phyloP scores from a whole-genome alignment of 768 basidiomycete genomes.

The Suillus hirtellus region DNA sequence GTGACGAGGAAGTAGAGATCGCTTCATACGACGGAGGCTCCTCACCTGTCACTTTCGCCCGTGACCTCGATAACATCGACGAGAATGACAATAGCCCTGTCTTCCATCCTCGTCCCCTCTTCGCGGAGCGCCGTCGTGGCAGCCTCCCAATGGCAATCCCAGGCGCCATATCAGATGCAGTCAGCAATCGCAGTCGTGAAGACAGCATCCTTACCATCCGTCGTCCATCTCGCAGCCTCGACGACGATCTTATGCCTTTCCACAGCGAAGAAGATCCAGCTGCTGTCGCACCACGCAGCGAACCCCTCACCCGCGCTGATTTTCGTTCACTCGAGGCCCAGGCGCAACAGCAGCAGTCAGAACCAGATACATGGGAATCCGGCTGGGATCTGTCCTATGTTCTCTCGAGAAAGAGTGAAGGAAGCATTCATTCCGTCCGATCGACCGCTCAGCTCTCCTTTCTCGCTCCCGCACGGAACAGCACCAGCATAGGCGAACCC shows the following conservation, averaged over 20 bases:
- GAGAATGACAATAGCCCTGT: constrained; percentile 28
- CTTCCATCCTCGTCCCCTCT: constrained; percentile 18
- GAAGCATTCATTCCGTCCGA: constrained; percentile 33
- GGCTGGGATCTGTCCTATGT: constrained; percentile 51
- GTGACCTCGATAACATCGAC: constrained; percentile 33
- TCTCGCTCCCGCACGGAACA: constrained; percentile 19
- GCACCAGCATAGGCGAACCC: constrained; percentile 13
- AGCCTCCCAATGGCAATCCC: constrained; percentile 67
- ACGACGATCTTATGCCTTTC: constrained; percentile 42
- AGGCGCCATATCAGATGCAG: constrained; percentile 29
- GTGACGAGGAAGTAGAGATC: constrained; percentile 49
- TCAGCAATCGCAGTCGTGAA: constrained; percentile 49
- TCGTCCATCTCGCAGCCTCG: constrained; percentile 60
- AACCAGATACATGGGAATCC: constrained; percentile 4
- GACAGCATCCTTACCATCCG: constrained; percentile 59
- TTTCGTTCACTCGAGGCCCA: constrained; percentile 55
- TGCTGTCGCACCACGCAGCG: constrained; percentile 47
- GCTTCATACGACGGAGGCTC: constrained; percentile 38
- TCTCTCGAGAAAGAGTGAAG: constrained; percentile 35
- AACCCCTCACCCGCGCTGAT: constrained; percentile 43
- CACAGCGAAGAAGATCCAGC: constrained; percentile 23
- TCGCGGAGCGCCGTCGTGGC: constrained; percentile 41
- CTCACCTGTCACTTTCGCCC: constrained; percentile 40
- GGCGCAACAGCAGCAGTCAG: constrained; percentile 25
- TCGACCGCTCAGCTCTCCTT: constrained; percentile 32